Percentiles rank a stretch among this genome's conserved stretches.
Conservation (phyloP, 176 grass and related monocot species). For the Chloris gayana region DNA sequence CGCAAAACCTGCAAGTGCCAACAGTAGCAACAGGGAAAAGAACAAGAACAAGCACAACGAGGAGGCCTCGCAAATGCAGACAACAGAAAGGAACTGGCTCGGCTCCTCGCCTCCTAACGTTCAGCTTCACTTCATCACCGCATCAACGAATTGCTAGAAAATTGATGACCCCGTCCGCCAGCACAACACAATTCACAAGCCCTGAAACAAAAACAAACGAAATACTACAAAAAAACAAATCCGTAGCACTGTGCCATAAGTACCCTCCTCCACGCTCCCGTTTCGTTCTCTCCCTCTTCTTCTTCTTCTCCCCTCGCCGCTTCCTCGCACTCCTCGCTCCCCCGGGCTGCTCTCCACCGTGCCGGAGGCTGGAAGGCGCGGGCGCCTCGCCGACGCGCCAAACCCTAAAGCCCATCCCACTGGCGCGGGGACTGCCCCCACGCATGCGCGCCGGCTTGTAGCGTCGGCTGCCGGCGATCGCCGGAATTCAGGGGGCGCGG, state of each 20-base stretch:
- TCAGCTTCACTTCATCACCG: constrained; percentile 13
- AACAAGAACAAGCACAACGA: background rate
- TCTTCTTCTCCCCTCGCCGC: background rate
- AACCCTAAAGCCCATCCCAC: constrained; percentile 14
- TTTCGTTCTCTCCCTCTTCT: background rate
- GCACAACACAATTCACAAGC: background rate
- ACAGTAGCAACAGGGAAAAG: constrained; percentile 18
- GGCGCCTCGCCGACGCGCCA: background rate
- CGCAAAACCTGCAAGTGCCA: constrained; percentile 13
- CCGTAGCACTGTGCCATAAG: constrained; percentile 49
- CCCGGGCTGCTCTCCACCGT: background rate
- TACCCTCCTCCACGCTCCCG: constrained; percentile 32
- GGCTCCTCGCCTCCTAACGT: constrained; percentile 32
- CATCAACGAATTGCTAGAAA: constrained; percentile 26
- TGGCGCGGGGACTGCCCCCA: background rate
- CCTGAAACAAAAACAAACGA: background rate
- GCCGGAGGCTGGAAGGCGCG: background rate
- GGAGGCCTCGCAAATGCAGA: background rate
- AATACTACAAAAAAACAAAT: background rate
- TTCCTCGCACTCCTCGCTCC: background rate
- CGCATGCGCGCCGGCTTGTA: constrained; percentile 38
- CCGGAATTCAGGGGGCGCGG: constrained; percentile 16
- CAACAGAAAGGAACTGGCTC: constrained; percentile 27
- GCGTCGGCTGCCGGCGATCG: constrained; percentile 38
- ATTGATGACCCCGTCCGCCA: constrained; percentile 2